Percentiles rank a stretch among this genome's conserved stretches.
Conservation (phyloP, 1,284 basidiomycete genomes). For the Thelephora terrestris region DNA sequence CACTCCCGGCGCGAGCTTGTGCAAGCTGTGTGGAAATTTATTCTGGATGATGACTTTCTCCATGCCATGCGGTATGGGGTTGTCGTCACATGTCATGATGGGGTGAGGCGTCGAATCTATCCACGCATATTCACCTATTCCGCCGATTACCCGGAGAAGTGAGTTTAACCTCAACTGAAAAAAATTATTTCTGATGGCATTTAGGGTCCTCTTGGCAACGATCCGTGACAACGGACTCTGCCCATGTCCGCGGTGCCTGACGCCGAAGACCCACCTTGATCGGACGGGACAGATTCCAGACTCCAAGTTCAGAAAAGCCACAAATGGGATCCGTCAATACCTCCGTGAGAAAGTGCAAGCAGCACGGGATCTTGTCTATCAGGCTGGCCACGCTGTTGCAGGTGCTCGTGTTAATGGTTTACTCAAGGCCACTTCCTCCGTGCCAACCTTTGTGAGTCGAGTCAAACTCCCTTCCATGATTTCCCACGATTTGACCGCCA, state of each 20-base stretch:
- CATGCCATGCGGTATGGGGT: constrained; percentile 18
- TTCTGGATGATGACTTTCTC: constrained; percentile 16
- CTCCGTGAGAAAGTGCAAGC: no score
- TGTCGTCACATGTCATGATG: constrained; percentile 15
- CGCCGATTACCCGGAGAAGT: constrained; percentile 24
- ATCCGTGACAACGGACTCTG: constrained; percentile 12
- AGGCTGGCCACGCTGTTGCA: no score
- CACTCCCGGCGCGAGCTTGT: constrained; percentile 16
- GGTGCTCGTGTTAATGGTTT: no score
- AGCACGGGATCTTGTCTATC: no score
- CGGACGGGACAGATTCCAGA: constrained; percentile 6
- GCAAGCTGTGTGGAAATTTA: constrained; percentile 13
- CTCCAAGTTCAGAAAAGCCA: neutral
- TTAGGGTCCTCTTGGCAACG: constrained; percentile 8
- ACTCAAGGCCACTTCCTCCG: neutral
- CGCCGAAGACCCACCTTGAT: constrained; percentile 11
- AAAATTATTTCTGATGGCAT: constrained; percentile 14
- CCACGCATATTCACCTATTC: constrained; percentile 19
- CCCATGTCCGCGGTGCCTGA: constrained; percentile 23
- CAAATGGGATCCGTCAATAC: neutral
- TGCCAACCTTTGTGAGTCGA: neutral
- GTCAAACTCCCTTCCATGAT: neutral
- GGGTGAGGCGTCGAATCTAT: constrained; percentile 13
- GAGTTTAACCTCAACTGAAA: constrained; percentile 7
- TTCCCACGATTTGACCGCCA: no score